A percentile compares a stretch with the other conserved stretches of the same genome.
Evolutionary conservation across 306 rosid genomes (phyloP).

Genomic region (Datisca glomerata): DNA sequence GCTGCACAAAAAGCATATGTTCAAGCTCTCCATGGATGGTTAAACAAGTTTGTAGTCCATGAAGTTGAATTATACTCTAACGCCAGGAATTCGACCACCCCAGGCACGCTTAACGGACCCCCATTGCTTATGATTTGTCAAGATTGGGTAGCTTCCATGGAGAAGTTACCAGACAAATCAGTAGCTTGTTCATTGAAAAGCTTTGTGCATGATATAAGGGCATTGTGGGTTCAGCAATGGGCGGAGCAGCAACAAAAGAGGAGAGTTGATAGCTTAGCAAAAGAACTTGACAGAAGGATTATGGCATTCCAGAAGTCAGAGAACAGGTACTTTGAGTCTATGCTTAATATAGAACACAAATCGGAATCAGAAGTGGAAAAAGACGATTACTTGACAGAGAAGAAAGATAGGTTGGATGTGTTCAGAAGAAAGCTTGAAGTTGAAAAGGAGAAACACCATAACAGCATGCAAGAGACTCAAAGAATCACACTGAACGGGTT

Average conservation of each 20-base stretch:
- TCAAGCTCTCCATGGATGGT: constrained; percentile 83
- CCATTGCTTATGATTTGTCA: constrained; percentile 65
- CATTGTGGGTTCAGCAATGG: constrained; percentile 59
- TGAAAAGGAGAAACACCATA: constrained; percentile 73
- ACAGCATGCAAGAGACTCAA: constrained; percentile 62
- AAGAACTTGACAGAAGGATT: constrained; percentile 46
- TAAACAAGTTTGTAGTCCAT: constrained; percentile 62
- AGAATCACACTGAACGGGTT: constrained; percentile 60
- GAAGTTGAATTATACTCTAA: constrained; percentile 69
- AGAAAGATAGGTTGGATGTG: constrained; percentile 54
- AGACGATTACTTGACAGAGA: constrained; percentile 41
- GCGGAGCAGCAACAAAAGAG: constrained; percentile 81
- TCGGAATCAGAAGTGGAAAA: constrained; percentile 25
- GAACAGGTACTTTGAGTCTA: constrained; percentile 45
- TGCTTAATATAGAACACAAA: constrained; percentile 25
- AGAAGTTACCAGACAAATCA: constrained; percentile 50
- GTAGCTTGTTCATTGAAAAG: constrained; percentile 54
- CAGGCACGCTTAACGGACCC: constrained; percentile 53
- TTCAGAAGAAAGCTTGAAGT: constrained; percentile 42
- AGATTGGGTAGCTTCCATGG: constrained; percentile 60
- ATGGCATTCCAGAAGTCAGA: constrained; percentile 38
- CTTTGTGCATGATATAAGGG: constrained; percentile 48
- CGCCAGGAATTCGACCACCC: constrained; percentile 28
- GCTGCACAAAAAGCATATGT: constrained; percentile 71
- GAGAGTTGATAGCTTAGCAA: constrained; percentile 58